These are phyloP conservation scores for Funneliformis caledonium DNA, from an alignment of 371 early-diverging fungal species.

Conservation along the genomic window DNA sequence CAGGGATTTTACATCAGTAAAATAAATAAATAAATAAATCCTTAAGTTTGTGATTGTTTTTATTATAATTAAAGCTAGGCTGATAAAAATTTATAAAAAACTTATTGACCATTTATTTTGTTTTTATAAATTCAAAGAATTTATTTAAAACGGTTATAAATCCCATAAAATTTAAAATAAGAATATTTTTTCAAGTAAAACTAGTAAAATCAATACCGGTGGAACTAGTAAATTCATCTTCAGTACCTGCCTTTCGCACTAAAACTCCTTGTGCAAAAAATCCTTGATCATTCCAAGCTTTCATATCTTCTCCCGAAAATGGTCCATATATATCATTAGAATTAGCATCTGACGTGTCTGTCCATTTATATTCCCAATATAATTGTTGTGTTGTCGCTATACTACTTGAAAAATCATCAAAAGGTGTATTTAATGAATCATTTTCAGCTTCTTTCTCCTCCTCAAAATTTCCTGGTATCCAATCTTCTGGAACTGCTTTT, in stretches of 20 bases:
- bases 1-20: too few species aligned
- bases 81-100: too few species aligned
- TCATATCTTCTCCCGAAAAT: slow-evolving; percentile 32
- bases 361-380: slow-evolving; percentile 40
- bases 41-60: too few species aligned
- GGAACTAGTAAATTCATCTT: slow-evolving; percentile 8
- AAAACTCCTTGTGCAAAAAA: slow-evolving; percentile 14
- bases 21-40: too few species aligned
- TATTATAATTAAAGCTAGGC: too few species aligned
- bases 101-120: too few species aligned
- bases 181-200: background rate
- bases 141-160: too few species aligned
- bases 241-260: background rate
- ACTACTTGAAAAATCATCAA: background rate
- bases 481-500: slow-evolving; percentile 65
- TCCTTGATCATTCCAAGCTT: slow-evolving; percentile 34
- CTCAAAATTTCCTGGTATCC: slow-evolving; percentile 57
- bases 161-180: too few species aligned
- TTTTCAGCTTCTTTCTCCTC: background rate
- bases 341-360: background rate
- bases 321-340: slow-evolving; percentile 34
- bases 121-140: too few species aligned
- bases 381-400: background rate
- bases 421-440: background rate
- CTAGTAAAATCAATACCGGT: background rate